phyloP scores from a whole-genome alignment of 306 rosid genomes.

The Dalbergia cultrata region DNA sequence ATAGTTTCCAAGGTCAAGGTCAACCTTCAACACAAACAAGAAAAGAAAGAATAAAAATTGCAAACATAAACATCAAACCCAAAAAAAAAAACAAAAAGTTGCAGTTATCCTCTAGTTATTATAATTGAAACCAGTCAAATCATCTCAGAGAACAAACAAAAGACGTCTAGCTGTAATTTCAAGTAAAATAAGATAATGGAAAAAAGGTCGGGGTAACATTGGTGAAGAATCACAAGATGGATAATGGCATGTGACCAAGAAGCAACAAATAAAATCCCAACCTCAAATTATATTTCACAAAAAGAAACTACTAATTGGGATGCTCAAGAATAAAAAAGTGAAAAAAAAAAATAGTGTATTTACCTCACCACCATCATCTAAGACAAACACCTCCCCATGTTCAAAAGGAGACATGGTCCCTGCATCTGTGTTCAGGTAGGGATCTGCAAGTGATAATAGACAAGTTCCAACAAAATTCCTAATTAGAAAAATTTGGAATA shows the following conservation, averaged over 20 bases:
- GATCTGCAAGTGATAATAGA: conserved; percentile 61
- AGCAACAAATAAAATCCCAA: conserved; percentile 27
- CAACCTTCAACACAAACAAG: conserved; percentile 66
- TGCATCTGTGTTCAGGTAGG: conserved; percentile 89
- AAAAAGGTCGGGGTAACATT: background rate
- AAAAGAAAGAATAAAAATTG: background rate
- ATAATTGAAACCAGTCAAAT: conserved; percentile 23
- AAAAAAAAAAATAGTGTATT: background rate
- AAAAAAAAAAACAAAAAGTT: background rate
- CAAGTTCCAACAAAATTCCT: conserved; percentile 22
- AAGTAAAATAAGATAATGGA: conserved; percentile 34
- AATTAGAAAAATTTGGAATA: background rate
- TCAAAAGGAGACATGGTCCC: conserved; percentile 94
- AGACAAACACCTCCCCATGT: conserved; percentile 89
- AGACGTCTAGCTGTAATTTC: conserved; percentile 12
- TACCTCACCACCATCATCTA: conserved; percentile 95
- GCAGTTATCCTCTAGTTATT: conserved; percentile 18
- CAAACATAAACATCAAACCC: conserved; percentile 12
- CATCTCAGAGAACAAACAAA: conserved; percentile 10
- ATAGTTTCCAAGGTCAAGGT: conserved; percentile 94
- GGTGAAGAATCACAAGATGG: conserved; percentile 8
- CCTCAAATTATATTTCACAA: background rate
- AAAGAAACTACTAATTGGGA: conserved; percentile 22
- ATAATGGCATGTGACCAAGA: conserved; percentile 3
- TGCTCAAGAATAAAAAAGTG: background rate